Evolutionary conservation across 129 eudicot genomes (phyloP), one percentile per base, ranked within the genome.

Genomic region (Helichrysum umbraculigerum): DNA sequence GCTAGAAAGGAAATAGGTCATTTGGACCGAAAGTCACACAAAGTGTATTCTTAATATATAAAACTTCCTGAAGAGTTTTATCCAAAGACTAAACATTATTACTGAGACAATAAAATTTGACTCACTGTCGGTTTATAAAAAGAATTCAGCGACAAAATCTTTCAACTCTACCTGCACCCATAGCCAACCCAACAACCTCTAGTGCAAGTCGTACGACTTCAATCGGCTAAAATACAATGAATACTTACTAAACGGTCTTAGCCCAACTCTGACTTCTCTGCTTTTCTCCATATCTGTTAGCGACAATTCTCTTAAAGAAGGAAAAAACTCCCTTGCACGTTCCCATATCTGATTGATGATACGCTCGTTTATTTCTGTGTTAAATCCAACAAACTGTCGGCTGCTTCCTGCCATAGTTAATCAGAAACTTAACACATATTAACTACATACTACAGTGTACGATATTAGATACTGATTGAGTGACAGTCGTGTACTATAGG

Each of bases 221-320:
- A 70, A 54, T 32, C 39, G 8, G 64, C 34, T 35, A 70, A 74
- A 22, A 20, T 65, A 22, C 41, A 66, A 19, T 33, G 75, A 30
- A 61, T 22, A 88, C 97, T 89, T 88, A 95, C 99, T 91, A 89
- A 85, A 95, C 79, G 99, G 99, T 87, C 99, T 88, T 73, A 91
- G 77, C 42, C 99, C 99, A 56, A 95, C 93, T 86, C 97, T 85
- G 57, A 91, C 91, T 73, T 91, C 78, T 75, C 87, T 75, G 37
- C 66, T 77, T 78, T 86, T 73, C 67, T 66, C 72, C 66, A 89
- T 76, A 68, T 85, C 89, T 77, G 69, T 61, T 41, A 91, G 76
- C 28, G 94, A 89, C 21, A 83, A 64, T 66, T 81, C 70, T 78
- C 77, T 86, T 76, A 95, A 29, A 72, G 76, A 64, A 42, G 99